Conservation (phyloP, 768 basidiomycete genomes). For the Lentinula guzmanii region DNA sequence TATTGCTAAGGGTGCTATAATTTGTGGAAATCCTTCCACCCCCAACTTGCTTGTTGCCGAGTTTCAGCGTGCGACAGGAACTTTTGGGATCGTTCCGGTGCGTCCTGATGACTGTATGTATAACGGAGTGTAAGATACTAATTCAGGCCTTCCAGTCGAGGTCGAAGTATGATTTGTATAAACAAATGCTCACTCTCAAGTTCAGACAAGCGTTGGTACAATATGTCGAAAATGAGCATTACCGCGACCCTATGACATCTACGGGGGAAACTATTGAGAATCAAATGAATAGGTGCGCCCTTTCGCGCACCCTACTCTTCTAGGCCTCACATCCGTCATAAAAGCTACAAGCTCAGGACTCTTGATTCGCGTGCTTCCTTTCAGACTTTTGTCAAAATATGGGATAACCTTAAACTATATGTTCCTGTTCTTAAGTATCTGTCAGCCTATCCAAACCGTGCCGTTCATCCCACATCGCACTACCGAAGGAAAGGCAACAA, state of each 20-base stretch:
- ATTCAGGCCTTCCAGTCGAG: slow-evolving; percentile 46
- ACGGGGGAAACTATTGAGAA: slow-evolving; percentile 61
- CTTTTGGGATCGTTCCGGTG: slow-evolving; percentile 74
- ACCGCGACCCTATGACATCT: slow-evolving; percentile 56
- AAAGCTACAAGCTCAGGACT: slow-evolving; percentile 19
- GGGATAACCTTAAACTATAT: slow-evolving; percentile 22
- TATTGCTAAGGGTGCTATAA: slow-evolving; percentile 73
- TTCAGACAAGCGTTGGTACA: slow-evolving; percentile 62
- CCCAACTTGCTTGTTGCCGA: slow-evolving; percentile 77
- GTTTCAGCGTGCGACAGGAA: slow-evolving; percentile 73
- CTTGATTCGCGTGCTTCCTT: slow-evolving; percentile 28
- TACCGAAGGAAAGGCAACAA: slow-evolving; percentile 8
- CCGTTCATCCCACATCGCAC: background rate
- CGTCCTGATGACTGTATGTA: slow-evolving; percentile 14
- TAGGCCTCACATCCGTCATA: background rate
- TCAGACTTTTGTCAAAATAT: slow-evolving; percentile 39
- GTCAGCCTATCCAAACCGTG: background rate
- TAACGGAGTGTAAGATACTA: no score
- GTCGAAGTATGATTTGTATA: slow-evolving; percentile 79
- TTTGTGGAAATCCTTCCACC: slow-evolving; percentile 83
- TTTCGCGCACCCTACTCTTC: background rate
- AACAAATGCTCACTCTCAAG: slow-evolving; percentile 66
- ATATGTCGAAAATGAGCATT: slow-evolving; percentile 72
- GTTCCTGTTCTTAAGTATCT: slow-evolving; percentile 1
- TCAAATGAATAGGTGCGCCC: slow-evolving; percentile 42